These are phyloP conservation scores for Hygrophila difformis DNA, from an alignment of 257 asterid species.

Conservation along the genomic window DNA sequence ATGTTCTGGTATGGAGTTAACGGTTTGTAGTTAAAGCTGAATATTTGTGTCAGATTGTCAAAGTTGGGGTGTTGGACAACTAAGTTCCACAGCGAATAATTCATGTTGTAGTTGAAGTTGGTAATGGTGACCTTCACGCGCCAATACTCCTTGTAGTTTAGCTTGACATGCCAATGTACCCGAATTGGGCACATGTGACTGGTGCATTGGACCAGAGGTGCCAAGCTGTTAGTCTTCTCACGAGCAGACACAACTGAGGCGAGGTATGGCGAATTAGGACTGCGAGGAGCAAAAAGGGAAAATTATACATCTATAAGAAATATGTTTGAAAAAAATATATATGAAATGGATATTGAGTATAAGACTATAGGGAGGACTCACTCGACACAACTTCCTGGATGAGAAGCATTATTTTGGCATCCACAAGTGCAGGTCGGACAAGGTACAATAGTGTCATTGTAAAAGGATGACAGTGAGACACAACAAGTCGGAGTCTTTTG, in stretches of 20 bases:
- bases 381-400: constrained; percentile 30
- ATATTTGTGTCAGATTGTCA: constrained; percentile 51
- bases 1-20: constrained; percentile 39
- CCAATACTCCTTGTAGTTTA: constrained; percentile 62
- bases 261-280: constrained; percentile 43
- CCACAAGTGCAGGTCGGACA: constrained; percentile 30
- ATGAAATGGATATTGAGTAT: neutral
- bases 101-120: constrained; percentile 56
- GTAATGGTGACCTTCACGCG: constrained; percentile 60
- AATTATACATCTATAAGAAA: too few relatives aligned
- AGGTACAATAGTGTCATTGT: constrained; percentile 26
- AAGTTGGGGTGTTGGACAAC: constrained; percentile 70
- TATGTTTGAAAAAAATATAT: too few relatives aligned
- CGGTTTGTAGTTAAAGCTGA: constrained; percentile 65
- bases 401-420: constrained; percentile 20
- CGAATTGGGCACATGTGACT: constrained; percentile 69
- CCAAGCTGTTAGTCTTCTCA: constrained; percentile 22
- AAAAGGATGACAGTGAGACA: constrained; percentile 28
- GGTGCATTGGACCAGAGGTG: constrained; percentile 63
- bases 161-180: constrained; percentile 64
- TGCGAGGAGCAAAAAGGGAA: constrained; percentile 20
- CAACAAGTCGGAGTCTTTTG: constrained; percentile 28
- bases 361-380: constrained; percentile 7
- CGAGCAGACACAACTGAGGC: constrained; percentile 46
- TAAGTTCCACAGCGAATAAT: constrained; percentile 52